Evolutionary conservation across 371 early-diverging fungal species (phyloP), one percentile per base, ranked within the genome.

Genomic region (Actinomortierella wolfii): DNA sequence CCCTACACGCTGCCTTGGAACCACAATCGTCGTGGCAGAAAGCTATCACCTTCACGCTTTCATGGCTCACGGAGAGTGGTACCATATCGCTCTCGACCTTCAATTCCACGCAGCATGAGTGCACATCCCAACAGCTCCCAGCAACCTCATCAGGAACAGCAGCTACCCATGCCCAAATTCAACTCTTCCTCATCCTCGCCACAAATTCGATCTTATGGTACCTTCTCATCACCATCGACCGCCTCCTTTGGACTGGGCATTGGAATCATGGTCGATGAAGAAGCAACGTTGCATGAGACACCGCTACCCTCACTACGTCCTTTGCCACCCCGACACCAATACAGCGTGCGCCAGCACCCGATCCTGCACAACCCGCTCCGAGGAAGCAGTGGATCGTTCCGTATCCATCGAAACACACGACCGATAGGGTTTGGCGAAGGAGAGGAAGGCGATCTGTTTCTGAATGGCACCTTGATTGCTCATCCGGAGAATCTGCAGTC

Each of bases 281-380:
- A 50, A 34, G 41, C 39, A 20, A 34, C 34, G 34, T 34, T 34
- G 34, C 34, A 34, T 34, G 34, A 34, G 34, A 4, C 34, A 34
- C 34, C 7, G 34, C 34, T 11, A 34, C 34, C 34, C 34, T 34
- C 11, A 11, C 11, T 34, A 6, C 34, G 49, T 29, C 15, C 15
- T 20, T 14, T n/a, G 29, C 28, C 47, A 29, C 40, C 4, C 25
- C 59, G 6, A 28, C 8, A 3, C 13, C 28, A 21, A 56, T 65
- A 57, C 44, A 57, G 62, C 24, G 62, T 65, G 13, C 34, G 58
- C 20, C 62, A 55, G 23, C 66, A 65, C 50, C 66, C 66, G 5
- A 71, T 71, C 23, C 56, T 71, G 17, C 65, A 71, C 58, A 71
- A 61, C 29, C 71, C 66, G n/a, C 48, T 71, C 29, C 57, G 71